Conservation (phyloP, 495 filamentous ascomycete genomes). For the Trichocladium antarcticum region DNA sequence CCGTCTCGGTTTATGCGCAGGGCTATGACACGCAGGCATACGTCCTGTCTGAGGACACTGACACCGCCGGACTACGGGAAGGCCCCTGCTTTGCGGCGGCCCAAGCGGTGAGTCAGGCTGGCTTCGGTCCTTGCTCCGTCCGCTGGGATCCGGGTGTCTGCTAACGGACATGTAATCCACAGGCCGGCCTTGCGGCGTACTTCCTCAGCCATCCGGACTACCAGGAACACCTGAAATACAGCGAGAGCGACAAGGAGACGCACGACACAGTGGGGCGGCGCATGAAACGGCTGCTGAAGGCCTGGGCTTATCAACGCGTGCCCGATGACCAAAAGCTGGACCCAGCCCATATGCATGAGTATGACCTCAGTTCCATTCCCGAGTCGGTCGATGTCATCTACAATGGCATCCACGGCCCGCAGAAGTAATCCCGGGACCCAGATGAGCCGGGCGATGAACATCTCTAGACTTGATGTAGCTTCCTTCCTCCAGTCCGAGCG, state of each 20-base stretch:
- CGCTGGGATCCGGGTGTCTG: neutral
- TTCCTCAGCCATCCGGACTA: conserved; percentile 3
- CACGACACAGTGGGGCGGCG: neutral
- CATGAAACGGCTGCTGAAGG: neutral
- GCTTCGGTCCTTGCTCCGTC: neutral
- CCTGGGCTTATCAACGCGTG: neutral
- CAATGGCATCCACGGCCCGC: neutral
- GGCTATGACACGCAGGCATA: neutral
- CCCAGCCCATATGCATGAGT: neutral
- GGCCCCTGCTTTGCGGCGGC: neutral
- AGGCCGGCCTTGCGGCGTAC: neutral
- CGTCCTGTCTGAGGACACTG: neutral
- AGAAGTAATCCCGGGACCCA: no score
- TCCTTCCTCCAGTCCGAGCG: no score
- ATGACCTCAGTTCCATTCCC: neutral
- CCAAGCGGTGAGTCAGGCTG: neutral
- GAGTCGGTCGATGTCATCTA: neutral
- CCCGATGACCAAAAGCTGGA: neutral
- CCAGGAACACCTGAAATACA: neutral
- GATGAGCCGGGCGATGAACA: no score
- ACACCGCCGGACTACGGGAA: no score
- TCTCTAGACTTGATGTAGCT: no score
- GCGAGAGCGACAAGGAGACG: neutral
- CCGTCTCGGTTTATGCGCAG: neutral
- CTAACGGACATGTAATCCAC: neutral